Evolutionary conservation across 352 stramenopile species (phyloP).

Genomic region (Phytophthora quininea): DNA sequence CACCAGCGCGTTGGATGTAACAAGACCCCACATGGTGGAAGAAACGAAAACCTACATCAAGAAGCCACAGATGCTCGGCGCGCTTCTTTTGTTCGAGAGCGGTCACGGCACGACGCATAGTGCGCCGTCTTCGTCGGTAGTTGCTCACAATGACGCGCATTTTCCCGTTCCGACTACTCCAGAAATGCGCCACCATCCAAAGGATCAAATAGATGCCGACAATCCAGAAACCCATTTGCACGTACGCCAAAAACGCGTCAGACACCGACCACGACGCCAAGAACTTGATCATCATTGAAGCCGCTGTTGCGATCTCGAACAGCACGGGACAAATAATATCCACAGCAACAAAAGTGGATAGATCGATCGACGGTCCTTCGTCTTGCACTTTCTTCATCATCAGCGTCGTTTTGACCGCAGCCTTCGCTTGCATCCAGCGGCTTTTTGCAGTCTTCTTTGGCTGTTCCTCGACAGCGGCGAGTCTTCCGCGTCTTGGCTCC

Average conservation of each 20-base stretch:
- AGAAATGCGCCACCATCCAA: slow-evolving; percentile 81
- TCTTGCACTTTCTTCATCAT: slow-evolving; percentile 64
- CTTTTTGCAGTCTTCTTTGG: slow-evolving; percentile 33
- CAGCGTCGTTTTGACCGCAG: slow-evolving; percentile 60
- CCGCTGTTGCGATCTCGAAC: slow-evolving; percentile 67
- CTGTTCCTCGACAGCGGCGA: slow-evolving; percentile 15
- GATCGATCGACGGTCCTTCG: slow-evolving; percentile 62
- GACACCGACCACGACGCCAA: slow-evolving; percentile 57
- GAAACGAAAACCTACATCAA: slow-evolving; percentile 82
- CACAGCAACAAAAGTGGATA: slow-evolving; percentile 79
- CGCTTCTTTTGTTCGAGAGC: slow-evolving; percentile 66
- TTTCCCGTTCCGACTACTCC: slow-evolving; percentile 77
- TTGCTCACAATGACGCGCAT: slow-evolving; percentile 81
- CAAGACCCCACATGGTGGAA: slow-evolving; percentile 59
- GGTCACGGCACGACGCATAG: slow-evolving; percentile 55
- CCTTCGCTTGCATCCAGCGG: slow-evolving; percentile 62
- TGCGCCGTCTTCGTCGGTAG: slow-evolving; percentile 67
- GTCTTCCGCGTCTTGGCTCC: slow-evolving; percentile 16
- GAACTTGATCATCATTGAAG: slow-evolving; percentile 58
- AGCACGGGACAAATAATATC: slow-evolving; percentile 77
- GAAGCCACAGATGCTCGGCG: slow-evolving; percentile 67
- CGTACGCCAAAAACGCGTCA: slow-evolving; percentile 72
- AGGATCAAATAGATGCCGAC: slow-evolving; percentile 63
- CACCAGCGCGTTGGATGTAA: slow-evolving; percentile 50
- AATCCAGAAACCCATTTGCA: slow-evolving; percentile 73